A percentile compares a stretch with the other conserved stretches of the same genome.
phyloP scores from a whole-genome alignment of 140 eudicot genomes.

The Ambrosia hybrid region DNA sequence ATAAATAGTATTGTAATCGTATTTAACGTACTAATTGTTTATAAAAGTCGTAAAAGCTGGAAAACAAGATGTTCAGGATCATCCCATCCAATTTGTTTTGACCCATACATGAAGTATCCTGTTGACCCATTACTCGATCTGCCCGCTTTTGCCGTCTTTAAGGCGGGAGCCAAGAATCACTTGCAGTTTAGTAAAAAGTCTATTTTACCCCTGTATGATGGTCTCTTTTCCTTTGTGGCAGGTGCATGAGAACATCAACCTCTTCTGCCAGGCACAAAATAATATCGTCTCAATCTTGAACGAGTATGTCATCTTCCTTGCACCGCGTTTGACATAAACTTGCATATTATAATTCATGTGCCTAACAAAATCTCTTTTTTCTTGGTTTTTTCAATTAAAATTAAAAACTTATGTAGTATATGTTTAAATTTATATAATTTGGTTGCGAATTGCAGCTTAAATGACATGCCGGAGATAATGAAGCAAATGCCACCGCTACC shows the following conservation, averaged over 20 bases:
- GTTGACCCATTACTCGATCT: neutral
- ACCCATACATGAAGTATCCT: neutral
- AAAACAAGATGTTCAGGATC: neutral
- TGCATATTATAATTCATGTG: neutral
- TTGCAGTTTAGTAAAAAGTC: neutral
- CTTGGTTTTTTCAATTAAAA: neutral
- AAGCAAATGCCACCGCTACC: conserved; percentile 93
- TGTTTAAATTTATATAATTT: neutral
- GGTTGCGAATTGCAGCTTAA: conserved; percentile 49
- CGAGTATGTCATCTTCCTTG: conserved; percentile 48
- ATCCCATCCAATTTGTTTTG: neutral
- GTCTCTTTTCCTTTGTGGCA: conserved; percentile 29
- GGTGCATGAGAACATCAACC: conserved; percentile 69
- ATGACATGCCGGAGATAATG: conserved; percentile 75
- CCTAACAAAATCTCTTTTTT: neutral
- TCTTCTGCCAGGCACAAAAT: conserved; percentile 62
- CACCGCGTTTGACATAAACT: neutral
- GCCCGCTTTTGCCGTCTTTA: conserved; percentile 5
- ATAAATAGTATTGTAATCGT: neutral
- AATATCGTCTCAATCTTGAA: conserved; percentile 52
- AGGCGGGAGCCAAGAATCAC: neutral
- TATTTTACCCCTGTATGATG: conserved; percentile 7
- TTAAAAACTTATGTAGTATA: neutral
- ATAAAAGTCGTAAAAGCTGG: neutral
- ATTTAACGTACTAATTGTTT: neutral